Percentiles rank a stretch among this genome's conserved stretches.
These are phyloP conservation scores for Zygosaccharomyces siamensis DNA, from an alignment of 805 yeast species.

Conservation along the genomic window DNA sequence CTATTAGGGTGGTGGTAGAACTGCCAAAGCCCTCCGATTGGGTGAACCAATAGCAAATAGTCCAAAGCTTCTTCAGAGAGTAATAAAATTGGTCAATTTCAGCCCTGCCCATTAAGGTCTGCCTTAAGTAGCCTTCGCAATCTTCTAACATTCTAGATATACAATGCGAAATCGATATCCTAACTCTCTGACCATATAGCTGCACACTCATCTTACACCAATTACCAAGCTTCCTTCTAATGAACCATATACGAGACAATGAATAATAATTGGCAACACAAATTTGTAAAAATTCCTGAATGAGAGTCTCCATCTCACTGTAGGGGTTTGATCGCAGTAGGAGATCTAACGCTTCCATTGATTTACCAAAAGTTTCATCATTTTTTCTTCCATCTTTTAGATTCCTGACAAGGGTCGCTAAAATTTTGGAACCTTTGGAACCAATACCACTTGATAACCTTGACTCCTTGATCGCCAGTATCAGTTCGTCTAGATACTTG, in stretches of 20 bases:
- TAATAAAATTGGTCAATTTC: conserved; percentile 10
- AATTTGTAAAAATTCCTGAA: conserved; percentile 18
- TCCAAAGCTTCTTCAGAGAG: conserved; percentile 15
- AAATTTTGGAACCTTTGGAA: conserved; percentile 20
- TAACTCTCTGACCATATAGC: conserved; percentile 14
- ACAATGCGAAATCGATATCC: conserved; percentile 11
- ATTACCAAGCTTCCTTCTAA: conserved; percentile 23
- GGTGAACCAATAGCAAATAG: conserved; percentile 26
- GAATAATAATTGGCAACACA: conserved; percentile 13
- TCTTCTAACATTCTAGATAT: conserved; percentile 10
- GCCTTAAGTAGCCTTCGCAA: conserved; percentile 18
- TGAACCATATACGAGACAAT: conserved; percentile 24
- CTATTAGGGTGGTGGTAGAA: conserved; percentile 13
- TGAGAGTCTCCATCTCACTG: conserved; percentile 19
- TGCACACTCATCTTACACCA: conserved; percentile 21
- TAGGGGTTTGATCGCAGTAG: conserved; percentile 23
- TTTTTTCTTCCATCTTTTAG: conserved; percentile 15
- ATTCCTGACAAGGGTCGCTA: conserved; percentile 20
- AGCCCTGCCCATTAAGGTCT: conserved; percentile 13
- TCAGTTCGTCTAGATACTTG: conserved; percentile 30
- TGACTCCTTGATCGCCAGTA: conserved; percentile 25
- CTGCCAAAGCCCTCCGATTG: conserved; percentile 14
- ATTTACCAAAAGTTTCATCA: conserved; percentile 22
- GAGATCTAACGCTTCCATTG: conserved; percentile 28
- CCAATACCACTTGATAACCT: conserved; percentile 7